Conservation (phyloP, 495 filamentous ascomycete genomes). For the Tuber umbilicatum region DNA sequence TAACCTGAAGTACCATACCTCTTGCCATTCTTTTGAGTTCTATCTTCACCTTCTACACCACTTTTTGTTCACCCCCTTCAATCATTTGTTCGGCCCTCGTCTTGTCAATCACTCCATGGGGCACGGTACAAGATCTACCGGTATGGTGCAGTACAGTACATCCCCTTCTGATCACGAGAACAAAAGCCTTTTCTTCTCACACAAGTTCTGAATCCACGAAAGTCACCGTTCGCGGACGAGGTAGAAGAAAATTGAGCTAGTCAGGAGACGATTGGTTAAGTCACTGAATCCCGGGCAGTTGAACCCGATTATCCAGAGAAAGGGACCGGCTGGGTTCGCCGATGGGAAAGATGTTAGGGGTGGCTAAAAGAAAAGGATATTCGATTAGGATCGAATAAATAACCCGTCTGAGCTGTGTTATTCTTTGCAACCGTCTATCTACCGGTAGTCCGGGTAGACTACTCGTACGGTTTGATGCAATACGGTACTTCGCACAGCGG, state of each 20-base stretch:
- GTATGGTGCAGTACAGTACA: too few relatives aligned
- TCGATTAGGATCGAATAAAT: neutral
- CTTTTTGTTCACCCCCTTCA: conserved; percentile 26
- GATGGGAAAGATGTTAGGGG: neutral
- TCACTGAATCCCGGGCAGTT: conserved; percentile 9
- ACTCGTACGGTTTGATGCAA: neutral
- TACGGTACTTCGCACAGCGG: neutral
- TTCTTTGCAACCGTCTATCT: neutral
- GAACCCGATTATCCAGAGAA: conserved; percentile 16
- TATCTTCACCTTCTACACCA: conserved; percentile 12
- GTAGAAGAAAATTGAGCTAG: neutral
- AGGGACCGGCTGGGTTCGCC: conserved; percentile 14
- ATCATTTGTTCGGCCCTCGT: conserved; percentile 7
- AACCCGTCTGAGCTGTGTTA: neutral
- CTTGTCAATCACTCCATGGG: neutral
- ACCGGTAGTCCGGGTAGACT: neutral
- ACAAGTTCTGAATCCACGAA: conserved; percentile 10
- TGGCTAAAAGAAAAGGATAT: neutral
- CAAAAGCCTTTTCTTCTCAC: conserved; percentile 1
- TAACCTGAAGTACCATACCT: conserved; percentile 6
- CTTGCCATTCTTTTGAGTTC: conserved; percentile 11
- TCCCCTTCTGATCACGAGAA: conserved; percentile 21
- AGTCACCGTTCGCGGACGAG: conserved; percentile 13
- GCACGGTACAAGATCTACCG: neutral
- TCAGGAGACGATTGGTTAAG: conserved; percentile 19